Percentiles rank a stretch among this genome's conserved stretches.
phyloP scores from a whole-genome alignment of 306 rosid species.

The Chamaecrista fasciculata region DNA sequence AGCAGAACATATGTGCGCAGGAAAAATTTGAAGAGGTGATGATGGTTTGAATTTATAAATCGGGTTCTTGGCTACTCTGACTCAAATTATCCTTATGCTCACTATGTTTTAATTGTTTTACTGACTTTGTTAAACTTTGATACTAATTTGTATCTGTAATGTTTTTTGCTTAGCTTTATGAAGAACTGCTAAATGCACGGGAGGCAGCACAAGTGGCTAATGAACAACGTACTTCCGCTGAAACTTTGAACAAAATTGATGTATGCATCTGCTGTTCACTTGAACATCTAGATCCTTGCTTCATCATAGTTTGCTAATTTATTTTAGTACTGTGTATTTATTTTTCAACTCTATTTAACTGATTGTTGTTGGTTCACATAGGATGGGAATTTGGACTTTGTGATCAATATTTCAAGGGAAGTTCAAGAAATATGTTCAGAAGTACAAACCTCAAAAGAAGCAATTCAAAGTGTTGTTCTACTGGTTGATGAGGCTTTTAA shows the following conservation, averaged over 20 bases:
- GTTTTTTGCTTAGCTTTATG: constrained; percentile 50
- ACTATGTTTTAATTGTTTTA: constrained; percentile 19
- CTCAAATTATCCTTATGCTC: constrained; percentile 1
- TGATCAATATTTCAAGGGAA: constrained; percentile 44
- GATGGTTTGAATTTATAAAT: constrained; percentile 14
- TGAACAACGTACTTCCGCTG: constrained; percentile 47
- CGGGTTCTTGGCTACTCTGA: constrained; percentile 17
- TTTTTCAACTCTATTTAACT: constrained; percentile 21
- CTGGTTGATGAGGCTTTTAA: constrained; percentile 56
- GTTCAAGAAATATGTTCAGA: constrained; percentile 57
- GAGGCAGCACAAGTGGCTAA: constrained; percentile 65
- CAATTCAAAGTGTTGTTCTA: constrained; percentile 42
- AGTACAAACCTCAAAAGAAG: constrained; percentile 58
- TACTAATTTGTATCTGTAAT: constrained; percentile 29
- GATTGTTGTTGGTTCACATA: constrained; percentile 38
- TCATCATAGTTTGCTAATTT: constrained; percentile 13
- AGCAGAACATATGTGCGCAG: constrained; percentile 61
- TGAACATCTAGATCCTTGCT: constrained; percentile 13
- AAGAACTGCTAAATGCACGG: constrained; percentile 60
- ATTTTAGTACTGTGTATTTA: neutral
- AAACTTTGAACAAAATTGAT: constrained; percentile 37
- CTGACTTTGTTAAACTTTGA: neutral
- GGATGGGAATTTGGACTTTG: constrained; percentile 57
- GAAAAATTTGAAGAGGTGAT: constrained; percentile 77
- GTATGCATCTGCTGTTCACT: constrained; percentile 31